Base-by-base conservation (phyloP, 2,329 filamentous ascomycete genomes). In the Diaporthe destruens region DNA sequence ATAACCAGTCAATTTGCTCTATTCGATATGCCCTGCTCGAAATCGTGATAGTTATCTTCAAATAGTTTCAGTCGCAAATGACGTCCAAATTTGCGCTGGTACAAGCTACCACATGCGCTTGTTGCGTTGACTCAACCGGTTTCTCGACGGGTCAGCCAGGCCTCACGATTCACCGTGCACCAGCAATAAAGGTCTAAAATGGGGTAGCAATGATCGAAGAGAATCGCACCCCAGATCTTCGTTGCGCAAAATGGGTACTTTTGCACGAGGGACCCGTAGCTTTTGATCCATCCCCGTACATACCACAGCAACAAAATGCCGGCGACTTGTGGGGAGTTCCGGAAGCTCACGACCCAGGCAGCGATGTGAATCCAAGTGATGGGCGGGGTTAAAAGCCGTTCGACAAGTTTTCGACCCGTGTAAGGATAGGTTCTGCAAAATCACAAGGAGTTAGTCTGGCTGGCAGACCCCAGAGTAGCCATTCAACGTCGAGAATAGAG, bases 141-240 rank as follows among this genome's bases (percentile, higher is more conserved):
- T n/a, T 51, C 61, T 29, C n/a, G 32, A 4, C 47, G 44, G 14
- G 61, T 53, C 20, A 66, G 32, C 61, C 61, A 66, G 14, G 16
- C 32, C 32, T 66, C 61, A 3, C 6, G n/a, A n/a, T 39, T 6
- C 3, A 66, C 2, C 7, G 61, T 66, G 14, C 47, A 53, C 61
- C 61, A 66, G 32, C 61, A 16, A 34, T 49, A 66, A 14, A 53
- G 9, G 14, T 66, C 61, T 32, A 66, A 20, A 25, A 66, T 25
- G 0, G 61, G 61, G 14, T 53, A 66, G n/a, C 32, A 66, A 53
- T 66, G 29, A 29, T 66, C 61, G 32, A 66, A 66, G 61, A 66
- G 44, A 39, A 66, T 6, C 34, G 61, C 61, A 20, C 44, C 61
- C 61, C 61, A 66, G 14, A 66, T 25, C 14, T 66, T 66, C 12